These are phyloP conservation scores for Cruciata laevipes DNA, from an alignment of 257 asterid genomes.

Conservation along the genomic window DNA sequence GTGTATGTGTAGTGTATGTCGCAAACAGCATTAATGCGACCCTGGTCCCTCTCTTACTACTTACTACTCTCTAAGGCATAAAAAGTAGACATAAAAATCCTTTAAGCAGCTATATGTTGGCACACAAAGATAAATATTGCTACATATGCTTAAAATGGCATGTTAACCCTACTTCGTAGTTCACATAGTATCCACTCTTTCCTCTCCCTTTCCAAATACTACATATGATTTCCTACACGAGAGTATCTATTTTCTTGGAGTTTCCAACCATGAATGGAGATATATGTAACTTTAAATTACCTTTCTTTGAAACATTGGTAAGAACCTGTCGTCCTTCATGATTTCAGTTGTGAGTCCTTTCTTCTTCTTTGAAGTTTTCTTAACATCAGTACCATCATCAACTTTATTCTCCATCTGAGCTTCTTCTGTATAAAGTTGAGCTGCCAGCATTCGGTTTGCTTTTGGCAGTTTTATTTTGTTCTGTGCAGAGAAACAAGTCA, in stretches of 20 bases:
- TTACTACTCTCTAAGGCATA: background rate
- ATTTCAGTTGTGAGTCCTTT: constrained; percentile 60
- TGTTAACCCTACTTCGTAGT: background rate
- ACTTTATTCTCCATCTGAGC: constrained; percentile 43
- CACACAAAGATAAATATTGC: background rate
- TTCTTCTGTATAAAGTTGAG: constrained; percentile 55
- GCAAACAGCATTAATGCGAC: background rate
- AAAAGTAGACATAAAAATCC: background rate
- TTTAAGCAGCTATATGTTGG: background rate
- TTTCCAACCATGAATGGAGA: background rate
- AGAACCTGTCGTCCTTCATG: constrained; percentile 70
- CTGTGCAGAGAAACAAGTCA: constrained; percentile 31
- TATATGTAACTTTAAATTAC: constrained; percentile 26
- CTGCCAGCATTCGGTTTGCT: constrained; percentile 53
- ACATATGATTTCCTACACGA: constrained; percentile 4
- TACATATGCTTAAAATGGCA: background rate
- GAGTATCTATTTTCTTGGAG: background rate
- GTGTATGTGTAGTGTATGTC: no score
- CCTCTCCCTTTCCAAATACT: background rate
- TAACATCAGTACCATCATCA: constrained; percentile 42
- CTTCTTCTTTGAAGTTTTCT: constrained; percentile 69
- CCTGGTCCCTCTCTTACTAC: background rate
- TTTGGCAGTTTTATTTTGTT: constrained; percentile 70
- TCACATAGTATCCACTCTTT: background rate
- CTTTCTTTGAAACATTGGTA: constrained; percentile 50